A percentile compares a stretch with the other conserved stretches of the same genome.
These are phyloP conservation scores for Boletus coffeatus DNA, from an alignment of 1,284 basidiomycete species.

Conservation along the genomic window DNA sequence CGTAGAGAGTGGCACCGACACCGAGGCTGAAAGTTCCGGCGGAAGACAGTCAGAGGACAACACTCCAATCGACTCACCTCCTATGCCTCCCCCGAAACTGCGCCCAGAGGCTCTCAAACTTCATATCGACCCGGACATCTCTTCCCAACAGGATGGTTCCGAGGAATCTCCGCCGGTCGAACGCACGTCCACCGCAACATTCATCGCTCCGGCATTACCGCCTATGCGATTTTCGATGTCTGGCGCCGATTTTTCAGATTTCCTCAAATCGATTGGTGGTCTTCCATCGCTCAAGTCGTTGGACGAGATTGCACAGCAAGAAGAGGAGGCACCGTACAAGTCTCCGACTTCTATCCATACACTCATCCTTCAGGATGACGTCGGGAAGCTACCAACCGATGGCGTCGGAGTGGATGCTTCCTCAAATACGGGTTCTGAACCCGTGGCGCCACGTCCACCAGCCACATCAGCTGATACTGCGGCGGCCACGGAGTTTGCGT, in stretches of 20 bases:
- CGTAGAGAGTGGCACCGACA: no score
- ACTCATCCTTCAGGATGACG: conserved; percentile 33
- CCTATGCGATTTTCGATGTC: conserved; percentile 82
- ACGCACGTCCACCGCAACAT: conserved; percentile 63
- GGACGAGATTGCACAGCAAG: conserved; percentile 37
- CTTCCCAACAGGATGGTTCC: conserved; percentile 33
- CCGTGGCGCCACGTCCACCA: conserved; percentile 1
- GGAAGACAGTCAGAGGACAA: no score
- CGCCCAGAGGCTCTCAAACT: conserved; percentile 23
- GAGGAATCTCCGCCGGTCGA: conserved; percentile 52
- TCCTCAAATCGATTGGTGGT: conserved; percentile 53
- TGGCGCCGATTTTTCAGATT: conserved; percentile 70
- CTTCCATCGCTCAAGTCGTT: conserved; percentile 38
- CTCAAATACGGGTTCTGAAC: not conserved
- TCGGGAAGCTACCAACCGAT: conserved; percentile 1
- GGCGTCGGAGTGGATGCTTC: not conserved
- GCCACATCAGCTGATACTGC: not conserved
- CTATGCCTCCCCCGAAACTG: conserved; percentile 47
- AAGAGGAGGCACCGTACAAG: conserved; percentile 16
- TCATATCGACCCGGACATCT: conserved; percentile 18
- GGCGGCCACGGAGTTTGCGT: conserved; percentile 13
- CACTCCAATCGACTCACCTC: conserved; percentile 32
- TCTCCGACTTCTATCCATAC: conserved; percentile 23
- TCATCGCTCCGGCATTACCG: conserved; percentile 74
- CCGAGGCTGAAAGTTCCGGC: no score